A percentile compares a stretch with the other conserved stretches of the same genome.
Evolutionary conservation across 2,329 filamentous ascomycete genomes (phyloP).

Genomic region (Epichloe scottii): DNA sequence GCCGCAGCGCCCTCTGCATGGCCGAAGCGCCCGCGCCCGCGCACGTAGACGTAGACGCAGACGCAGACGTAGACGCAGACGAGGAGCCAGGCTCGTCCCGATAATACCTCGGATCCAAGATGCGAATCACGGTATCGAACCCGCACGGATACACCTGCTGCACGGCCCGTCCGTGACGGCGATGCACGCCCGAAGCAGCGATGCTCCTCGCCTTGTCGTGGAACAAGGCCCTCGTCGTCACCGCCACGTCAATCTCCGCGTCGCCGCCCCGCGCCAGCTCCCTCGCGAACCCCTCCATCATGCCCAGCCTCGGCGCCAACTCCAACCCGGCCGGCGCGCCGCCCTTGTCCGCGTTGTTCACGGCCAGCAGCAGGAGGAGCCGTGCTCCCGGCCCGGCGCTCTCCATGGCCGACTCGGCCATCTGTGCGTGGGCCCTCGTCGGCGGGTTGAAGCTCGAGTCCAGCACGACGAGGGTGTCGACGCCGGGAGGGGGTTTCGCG

Average conservation of each 20-base stretch:
- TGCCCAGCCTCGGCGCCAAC: constrained; percentile 53
- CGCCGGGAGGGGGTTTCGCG: background rate
- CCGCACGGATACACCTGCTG: constrained; percentile 61
- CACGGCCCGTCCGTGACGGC: no score
- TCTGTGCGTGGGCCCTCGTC: constrained; percentile 45
- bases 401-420: constrained; percentile 38
- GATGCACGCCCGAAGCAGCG: constrained; percentile 26
- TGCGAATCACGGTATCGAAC: constrained; percentile 63
- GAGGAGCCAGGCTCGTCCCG: constrained; percentile 1
- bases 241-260: constrained; percentile 47
- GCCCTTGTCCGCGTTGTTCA: constrained; percentile 54
- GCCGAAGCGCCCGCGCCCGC: background rate
- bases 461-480: constrained; percentile 38
- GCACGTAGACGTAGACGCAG: no score
- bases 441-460: constrained; percentile 61
- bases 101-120: constrained; percentile 65
- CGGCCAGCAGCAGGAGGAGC: constrained; percentile 47
- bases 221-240: constrained; percentile 64
- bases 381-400: constrained; percentile 15
- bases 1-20: constrained; percentile 42
- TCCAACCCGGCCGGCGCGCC: constrained; percentile 52
- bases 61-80: background rate
- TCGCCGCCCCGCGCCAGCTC: constrained; percentile 30
- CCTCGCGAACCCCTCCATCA: constrained; percentile 58
- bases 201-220: constrained; percentile 56